These are phyloP conservation scores for Diospyros lotus DNA, from an alignment of 148 eudicot genomes.

Conservation along the genomic window DNA sequence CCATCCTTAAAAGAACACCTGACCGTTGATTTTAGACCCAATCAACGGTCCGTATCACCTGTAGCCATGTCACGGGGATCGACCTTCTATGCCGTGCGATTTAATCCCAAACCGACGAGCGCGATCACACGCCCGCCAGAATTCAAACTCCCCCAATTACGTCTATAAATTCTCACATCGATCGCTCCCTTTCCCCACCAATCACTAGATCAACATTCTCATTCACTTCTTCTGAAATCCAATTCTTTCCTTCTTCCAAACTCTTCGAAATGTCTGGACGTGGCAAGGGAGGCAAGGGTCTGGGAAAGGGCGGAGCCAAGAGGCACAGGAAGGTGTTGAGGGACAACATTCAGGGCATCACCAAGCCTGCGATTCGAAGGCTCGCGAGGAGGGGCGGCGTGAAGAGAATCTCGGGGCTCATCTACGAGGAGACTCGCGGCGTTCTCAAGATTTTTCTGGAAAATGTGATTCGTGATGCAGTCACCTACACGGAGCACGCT, in stretches of 20 bases:
- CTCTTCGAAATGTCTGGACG: slow-evolving; percentile 33
- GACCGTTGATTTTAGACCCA: background rate
- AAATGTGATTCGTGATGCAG: slow-evolving; percentile 38
- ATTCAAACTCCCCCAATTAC: background rate
- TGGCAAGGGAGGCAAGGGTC: slow-evolving; percentile 41
- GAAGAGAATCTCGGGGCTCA: slow-evolving; percentile 36
- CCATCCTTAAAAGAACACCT: background rate
- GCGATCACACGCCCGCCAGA: slow-evolving; percentile 1
- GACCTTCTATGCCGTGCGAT: slow-evolving; percentile 6
- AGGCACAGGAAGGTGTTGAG: slow-evolving; percentile 32
- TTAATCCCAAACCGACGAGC: background rate
- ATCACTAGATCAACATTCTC: background rate
- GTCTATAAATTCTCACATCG: background rate
- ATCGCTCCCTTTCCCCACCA: background rate
- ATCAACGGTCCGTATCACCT: slow-evolving; percentile 10
- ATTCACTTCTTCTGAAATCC: background rate
- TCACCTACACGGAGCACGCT: slow-evolving; percentile 42
- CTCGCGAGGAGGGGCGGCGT: slow-evolving; percentile 38
- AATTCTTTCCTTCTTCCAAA: background rate
- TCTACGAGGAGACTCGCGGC: slow-evolving; percentile 39
- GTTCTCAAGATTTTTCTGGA: slow-evolving; percentile 38
- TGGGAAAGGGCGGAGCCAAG: slow-evolving; percentile 43
- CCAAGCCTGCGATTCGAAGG: slow-evolving; percentile 36
- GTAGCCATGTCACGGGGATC: slow-evolving; percentile 9
- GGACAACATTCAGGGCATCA: slow-evolving; percentile 41